Percentiles rank a stretch among this genome's conserved stretches.
phyloP scores from a whole-genome alignment of 495 filamentous ascomycete genomes.

The Pyrenopolyporus hunteri region DNA sequence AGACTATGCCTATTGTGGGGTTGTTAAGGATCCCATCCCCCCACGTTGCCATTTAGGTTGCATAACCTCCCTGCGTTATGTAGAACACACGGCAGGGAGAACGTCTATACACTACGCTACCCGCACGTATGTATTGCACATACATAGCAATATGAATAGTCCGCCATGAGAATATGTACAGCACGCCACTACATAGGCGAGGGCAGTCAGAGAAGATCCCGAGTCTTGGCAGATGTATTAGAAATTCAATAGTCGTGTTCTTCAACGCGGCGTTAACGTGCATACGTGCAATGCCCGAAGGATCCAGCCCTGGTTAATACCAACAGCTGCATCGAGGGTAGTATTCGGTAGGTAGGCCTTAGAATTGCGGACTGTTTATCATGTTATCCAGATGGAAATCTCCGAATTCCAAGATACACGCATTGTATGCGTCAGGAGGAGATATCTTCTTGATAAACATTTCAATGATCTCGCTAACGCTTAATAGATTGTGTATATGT shows the following conservation, averaged over 20 bases:
- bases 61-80: no score
- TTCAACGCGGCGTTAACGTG: conserved; percentile 9
- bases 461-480: conserved; percentile 16
- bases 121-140: no score
- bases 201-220: conserved; percentile 1
- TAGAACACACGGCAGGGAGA: no score
- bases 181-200: neutral
- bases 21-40: no score
- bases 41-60: no score
- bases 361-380: no score
- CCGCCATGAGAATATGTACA: no score
- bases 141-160: no score
- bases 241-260: conserved; percentile 19
- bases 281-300: conserved; percentile 11
- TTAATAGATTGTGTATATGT: conserved; percentile 24
- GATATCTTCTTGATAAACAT: conserved; percentile 2
- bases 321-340: no score
- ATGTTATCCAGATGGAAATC: conserved; percentile 4
- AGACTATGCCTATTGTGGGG: no score
- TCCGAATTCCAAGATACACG: neutral
- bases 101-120: no score
- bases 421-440: neutral
- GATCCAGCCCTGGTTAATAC: conserved; percentile 3
- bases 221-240: conserved; percentile 5
- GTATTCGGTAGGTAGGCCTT: neutral